Evolutionary conservation across 139 green algal species (phyloP).

Genomic region (Diplosphaera chodatii): DNA sequence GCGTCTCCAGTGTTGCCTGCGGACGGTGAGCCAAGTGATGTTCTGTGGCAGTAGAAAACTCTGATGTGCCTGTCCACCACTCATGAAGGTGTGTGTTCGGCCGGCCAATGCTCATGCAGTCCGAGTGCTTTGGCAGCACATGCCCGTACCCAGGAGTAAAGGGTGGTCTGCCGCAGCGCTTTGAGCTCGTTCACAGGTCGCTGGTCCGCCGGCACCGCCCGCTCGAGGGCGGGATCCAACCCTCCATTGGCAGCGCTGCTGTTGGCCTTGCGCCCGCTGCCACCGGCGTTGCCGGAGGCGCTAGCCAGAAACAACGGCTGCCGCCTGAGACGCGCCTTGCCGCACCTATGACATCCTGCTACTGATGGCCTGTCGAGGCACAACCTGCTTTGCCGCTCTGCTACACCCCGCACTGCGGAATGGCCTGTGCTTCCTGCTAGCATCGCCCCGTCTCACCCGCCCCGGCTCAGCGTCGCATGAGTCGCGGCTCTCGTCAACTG

Average conservation of each 20-base stretch:
- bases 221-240: conserved; percentile 46
- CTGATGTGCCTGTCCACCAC: too few species aligned
- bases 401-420: too few species aligned
- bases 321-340: neutral
- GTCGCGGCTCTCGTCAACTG: too few species aligned
- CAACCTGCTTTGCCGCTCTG: too few species aligned
- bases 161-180: conserved; percentile 51
- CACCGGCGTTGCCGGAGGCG: too few species aligned
- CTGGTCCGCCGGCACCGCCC: conserved; percentile 69
- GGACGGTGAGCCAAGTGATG: neutral
- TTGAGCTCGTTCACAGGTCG: conserved; percentile 76
- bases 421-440: too few species aligned
- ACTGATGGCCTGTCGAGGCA: too few species aligned
- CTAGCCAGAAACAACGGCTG: neutral
- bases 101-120: neutral
- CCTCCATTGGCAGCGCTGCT: conserved; percentile 10
- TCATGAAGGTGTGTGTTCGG: too few species aligned
- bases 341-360: too few species aligned
- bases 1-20: conserved; percentile 55
- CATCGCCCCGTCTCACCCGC: too few species aligned
- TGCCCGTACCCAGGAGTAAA: conserved; percentile 68
- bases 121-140: too few species aligned
- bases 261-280: neutral
- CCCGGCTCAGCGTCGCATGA: too few species aligned
- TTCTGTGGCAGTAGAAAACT: neutral